Conservation (phyloP, 441 rosid species). For the Brassica balearica region DNA sequence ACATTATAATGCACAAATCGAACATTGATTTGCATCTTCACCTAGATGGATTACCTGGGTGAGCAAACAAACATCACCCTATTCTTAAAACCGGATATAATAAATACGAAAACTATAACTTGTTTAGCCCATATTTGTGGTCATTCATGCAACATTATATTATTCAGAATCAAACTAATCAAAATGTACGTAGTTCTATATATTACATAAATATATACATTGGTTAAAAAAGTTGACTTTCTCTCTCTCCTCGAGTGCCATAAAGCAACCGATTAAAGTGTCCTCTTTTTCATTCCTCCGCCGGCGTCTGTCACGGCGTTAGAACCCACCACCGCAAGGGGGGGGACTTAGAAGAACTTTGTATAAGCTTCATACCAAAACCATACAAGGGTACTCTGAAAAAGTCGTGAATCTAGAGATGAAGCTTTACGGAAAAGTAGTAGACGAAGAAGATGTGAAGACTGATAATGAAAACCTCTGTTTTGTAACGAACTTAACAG, state of each 20-base stretch:
- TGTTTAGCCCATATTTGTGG: not conserved
- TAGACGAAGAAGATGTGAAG: not conserved
- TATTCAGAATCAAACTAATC: not conserved
- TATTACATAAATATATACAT: no score
- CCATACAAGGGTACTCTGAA: not conserved
- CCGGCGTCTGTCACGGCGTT: no score
- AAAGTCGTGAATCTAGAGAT: not conserved
- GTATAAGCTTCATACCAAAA: not conserved
- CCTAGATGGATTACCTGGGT: no score
- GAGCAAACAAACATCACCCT: no score
- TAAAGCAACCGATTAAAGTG: no score
- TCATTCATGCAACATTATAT: not conserved
- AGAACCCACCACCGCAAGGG: no score
- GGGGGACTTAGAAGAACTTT: not conserved
- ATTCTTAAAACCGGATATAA: no score
- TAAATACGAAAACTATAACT: not conserved
- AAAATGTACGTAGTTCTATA: not conserved
- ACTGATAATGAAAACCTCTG: not conserved
- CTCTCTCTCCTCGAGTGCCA: no score
- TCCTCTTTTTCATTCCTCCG: no score
- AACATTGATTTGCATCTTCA: no score
- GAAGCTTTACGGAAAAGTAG: not conserved
- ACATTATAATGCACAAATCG: no score
- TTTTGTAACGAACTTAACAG: constrained; percentile 4
- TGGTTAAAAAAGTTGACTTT: no score